Percentiles rank a stretch among this genome's conserved stretches.
phyloP scores from a whole-genome alignment of 352 stramenopile species.

The Globisporangium takayamanum region DNA sequence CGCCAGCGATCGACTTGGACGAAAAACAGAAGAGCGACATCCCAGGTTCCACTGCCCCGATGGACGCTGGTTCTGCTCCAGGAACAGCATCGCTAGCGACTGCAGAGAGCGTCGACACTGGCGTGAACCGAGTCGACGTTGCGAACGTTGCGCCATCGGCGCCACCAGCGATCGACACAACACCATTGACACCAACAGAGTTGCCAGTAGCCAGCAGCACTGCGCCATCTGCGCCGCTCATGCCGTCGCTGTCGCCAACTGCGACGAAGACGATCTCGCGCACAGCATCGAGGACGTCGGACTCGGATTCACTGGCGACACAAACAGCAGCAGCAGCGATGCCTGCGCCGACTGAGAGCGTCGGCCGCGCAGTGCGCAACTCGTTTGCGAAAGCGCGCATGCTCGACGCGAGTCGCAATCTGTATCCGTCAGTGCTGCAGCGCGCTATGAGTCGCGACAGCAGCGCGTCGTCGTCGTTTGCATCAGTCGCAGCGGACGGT shows the following conservation, averaged over 20 bases:
- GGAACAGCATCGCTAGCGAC: not conserved
- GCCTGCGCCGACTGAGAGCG: conserved; percentile 20
- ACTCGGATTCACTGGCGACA: not conserved
- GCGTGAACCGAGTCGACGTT: not conserved
- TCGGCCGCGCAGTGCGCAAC: conserved; percentile 25
- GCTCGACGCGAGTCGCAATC: conserved; percentile 22
- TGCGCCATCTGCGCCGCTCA: conserved; percentile 18
- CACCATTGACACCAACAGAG: not conserved
- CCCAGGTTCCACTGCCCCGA: too few relatives aligned
- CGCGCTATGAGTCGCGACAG: not conserved
- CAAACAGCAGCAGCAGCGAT: conserved; percentile 13
- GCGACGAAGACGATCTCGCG: conserved; percentile 32
- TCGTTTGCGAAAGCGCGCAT: conserved; percentile 43
- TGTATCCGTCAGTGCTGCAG: conserved; percentile 37
- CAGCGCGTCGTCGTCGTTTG: conserved; percentile 1
- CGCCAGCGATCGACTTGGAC: conserved; percentile 8
- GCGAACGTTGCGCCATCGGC: conserved; percentile 20
- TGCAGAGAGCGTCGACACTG: not conserved
- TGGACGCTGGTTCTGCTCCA: too few relatives aligned
- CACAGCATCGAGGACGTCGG: too few relatives aligned
- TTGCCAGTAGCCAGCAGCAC: not conserved
- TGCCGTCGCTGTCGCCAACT: conserved; percentile 41
- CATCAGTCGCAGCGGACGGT: conserved; percentile 15
- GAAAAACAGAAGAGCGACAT: not conserved
- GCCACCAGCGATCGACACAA: conserved; percentile 22